phyloP scores from a whole-genome alignment of 2,329 filamentous ascomycete species.

The Chrysosporium queenslandicum region DNA sequence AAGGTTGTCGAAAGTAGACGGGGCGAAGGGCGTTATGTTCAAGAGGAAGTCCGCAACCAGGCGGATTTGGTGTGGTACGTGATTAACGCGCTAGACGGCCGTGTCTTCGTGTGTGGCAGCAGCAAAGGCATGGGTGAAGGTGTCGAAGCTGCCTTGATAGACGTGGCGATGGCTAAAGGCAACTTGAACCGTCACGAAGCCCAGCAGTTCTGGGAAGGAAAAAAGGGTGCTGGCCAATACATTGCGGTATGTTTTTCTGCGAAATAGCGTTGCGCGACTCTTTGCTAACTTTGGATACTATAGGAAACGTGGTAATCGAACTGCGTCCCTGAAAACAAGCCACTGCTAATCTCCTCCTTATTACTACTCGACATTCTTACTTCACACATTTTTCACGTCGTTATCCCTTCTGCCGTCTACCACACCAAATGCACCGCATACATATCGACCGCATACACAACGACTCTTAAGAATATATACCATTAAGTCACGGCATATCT shows the following conservation, averaged over 20 bases:
- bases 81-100: constrained; percentile 88
- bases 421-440: no score
- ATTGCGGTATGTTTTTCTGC: constrained; percentile 54
- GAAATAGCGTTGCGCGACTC: neutral
- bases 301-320: constrained; percentile 11
- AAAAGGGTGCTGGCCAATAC: constrained; percentile 88
- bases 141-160: constrained; percentile 74
- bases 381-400: neutral
- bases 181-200: constrained; percentile 75
- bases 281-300: neutral
- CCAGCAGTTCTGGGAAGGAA: constrained; percentile 76
- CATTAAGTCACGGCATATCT: no score
- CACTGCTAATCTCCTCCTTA: neutral
- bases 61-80: constrained; percentile 98
- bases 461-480: no score
- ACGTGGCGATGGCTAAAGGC: constrained; percentile 88
- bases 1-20: constrained; percentile 66
- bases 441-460: neutral
- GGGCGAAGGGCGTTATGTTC: constrained; percentile 81
- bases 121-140: constrained; percentile 96
- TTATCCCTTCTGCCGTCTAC: no score
- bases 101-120: constrained; percentile 92
- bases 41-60: constrained; percentile 85
- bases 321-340: neutral
- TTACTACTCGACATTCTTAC: neutral